Base-by-base conservation (phyloP, 2,329 filamentous ascomycete genomes). In the Aureobasidium vineae region DNA sequence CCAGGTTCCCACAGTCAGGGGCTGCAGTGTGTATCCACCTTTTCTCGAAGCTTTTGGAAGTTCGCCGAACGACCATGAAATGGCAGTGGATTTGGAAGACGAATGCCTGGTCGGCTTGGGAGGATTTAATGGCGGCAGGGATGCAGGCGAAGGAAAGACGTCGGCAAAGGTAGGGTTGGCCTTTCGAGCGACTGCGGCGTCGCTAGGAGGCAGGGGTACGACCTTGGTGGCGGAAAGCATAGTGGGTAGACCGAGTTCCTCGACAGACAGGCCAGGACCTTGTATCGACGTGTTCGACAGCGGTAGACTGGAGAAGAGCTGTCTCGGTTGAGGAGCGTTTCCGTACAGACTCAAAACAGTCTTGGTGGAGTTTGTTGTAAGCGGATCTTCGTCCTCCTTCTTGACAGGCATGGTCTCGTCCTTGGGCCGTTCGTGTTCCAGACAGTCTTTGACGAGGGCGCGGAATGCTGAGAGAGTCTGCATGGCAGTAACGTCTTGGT, bases 221-320 rank as follows among this genome's bases (percentile, higher is more conserved):
- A 91, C 82, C 69, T 88, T 87, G 2, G 88, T 90, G 6, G 86
- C 83, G 23, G 86, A 86, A 49, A 97, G 85, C 43, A 92, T 91
- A 67, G 86, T 88, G 0, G 93, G 93, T 31, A 97, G 79, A 23
- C 81, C 84, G 43, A 84, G 81, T 72, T 91, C 89, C 61, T 85
- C 83, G 11, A 92, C 78, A 0, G 73, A 74, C 33, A 80, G 72
- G 40, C 78, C 75, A 1, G 73, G n/a, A 26, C 68, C 65, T n/a
- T 64, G 33, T n/a, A 67, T 59, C 16, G 61, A 68, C 16, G 65
- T 56, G 13, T 69, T 45, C 65, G 70, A 78, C 65, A 85, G 82
- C 70, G 90, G 90, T 59, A 97, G 81, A 76, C 93, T 96, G 4
- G 94, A 96, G 75, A 95, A 97, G 4, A 97, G 81, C 68, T 94